Percentiles rank a stretch among this genome's conserved stretches.
These are phyloP conservation scores for Carex cristatella DNA, from an alignment of 176 grass and related monocot genomes.

Conservation along the genomic window DNA sequence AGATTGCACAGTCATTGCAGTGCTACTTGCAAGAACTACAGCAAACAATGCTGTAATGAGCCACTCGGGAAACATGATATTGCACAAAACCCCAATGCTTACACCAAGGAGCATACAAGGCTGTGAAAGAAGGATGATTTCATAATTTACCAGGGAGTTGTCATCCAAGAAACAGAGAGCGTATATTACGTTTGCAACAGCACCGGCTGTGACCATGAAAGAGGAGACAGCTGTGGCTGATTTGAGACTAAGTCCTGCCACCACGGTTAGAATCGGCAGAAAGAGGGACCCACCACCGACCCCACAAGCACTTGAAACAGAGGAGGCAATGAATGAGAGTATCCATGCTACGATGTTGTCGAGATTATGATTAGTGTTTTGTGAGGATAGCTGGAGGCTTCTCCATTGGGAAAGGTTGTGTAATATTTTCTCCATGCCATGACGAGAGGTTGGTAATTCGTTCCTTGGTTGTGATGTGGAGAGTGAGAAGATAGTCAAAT, in stretches of 20 bases:
- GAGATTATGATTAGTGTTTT: background rate
- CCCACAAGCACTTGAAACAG: slow-evolving; percentile 63
- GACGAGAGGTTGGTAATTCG: slow-evolving; percentile 13
- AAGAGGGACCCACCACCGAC: slow-evolving; percentile 71
- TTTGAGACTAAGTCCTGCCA: slow-evolving; percentile 56
- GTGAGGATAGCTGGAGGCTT: slow-evolving; percentile 16
- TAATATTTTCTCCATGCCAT: slow-evolving; percentile 27
- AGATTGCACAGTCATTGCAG: slow-evolving; percentile 52
- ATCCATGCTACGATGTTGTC: slow-evolving; percentile 33
- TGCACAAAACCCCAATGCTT: slow-evolving; percentile 72
- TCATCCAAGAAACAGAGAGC: slow-evolving; percentile 31
- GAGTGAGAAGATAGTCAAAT: slow-evolving; percentile 22
- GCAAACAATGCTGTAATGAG: slow-evolving; percentile 67
- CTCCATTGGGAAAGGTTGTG: slow-evolving; percentile 35
- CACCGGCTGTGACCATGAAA: slow-evolving; percentile 76
- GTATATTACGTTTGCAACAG: slow-evolving; percentile 57
- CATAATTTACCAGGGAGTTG: slow-evolving; percentile 46
- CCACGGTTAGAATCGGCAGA: slow-evolving; percentile 66
- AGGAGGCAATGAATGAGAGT: slow-evolving; percentile 49
- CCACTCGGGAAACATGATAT: slow-evolving; percentile 83
- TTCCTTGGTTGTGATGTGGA: slow-evolving; percentile 18
- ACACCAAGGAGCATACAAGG: slow-evolving; percentile 75
- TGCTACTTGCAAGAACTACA: slow-evolving; percentile 55
- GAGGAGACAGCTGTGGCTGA: slow-evolving; percentile 43
- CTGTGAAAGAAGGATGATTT: slow-evolving; percentile 63